Evolutionary conservation across 2,329 filamentous ascomycete genomes (phyloP).

Genomic region (Colletotrichum simmondsii): DNA sequence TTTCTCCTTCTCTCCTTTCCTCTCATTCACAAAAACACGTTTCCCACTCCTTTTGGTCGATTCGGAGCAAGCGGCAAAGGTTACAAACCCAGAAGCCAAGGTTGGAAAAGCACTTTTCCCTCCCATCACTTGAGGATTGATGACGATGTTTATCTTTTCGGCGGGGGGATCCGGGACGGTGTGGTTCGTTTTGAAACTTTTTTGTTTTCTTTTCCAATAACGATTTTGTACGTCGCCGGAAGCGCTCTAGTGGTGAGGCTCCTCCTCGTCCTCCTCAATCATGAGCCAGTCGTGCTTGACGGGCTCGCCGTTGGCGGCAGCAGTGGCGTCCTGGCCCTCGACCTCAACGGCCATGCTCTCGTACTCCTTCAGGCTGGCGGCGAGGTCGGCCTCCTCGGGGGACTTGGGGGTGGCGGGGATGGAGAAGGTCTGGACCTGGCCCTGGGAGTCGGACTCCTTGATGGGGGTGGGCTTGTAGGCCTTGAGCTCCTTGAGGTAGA

Average conservation of each 20-base stretch:
- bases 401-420: slow-evolving; percentile 84
- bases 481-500: slow-evolving; percentile 97
- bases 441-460: slow-evolving; percentile 89
- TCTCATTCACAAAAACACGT: slow-evolving; percentile 10
- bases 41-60: slow-evolving; percentile 15
- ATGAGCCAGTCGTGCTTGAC: slow-evolving; percentile 82
- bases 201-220: not conserved
- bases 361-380: slow-evolving; percentile 92
- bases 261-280: slow-evolving; percentile 74
- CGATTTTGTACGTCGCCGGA: not conserved
- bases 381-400: slow-evolving; percentile 94
- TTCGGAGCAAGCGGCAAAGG: slow-evolving; percentile 21
- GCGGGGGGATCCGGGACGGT: not conserved
- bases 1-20: not conserved
- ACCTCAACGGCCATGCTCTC: slow-evolving; percentile 94
- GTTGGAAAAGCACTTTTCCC: slow-evolving; percentile 30
- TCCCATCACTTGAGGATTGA: not conserved
- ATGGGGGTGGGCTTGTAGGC: slow-evolving; percentile 88
- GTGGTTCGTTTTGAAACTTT: not conserved
- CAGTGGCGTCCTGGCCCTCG: slow-evolving; percentile 80
- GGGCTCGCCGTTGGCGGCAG: slow-evolving; percentile 68
- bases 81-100: slow-evolving; percentile 4
- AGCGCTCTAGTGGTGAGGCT: slow-evolving; percentile 57
- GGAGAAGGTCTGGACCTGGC: slow-evolving; percentile 89
- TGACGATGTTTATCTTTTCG: slow-evolving; percentile 10